Conservation (phyloP, 1,139 yeast genomes). For the Nakaseomyces nivariensis region DNA sequence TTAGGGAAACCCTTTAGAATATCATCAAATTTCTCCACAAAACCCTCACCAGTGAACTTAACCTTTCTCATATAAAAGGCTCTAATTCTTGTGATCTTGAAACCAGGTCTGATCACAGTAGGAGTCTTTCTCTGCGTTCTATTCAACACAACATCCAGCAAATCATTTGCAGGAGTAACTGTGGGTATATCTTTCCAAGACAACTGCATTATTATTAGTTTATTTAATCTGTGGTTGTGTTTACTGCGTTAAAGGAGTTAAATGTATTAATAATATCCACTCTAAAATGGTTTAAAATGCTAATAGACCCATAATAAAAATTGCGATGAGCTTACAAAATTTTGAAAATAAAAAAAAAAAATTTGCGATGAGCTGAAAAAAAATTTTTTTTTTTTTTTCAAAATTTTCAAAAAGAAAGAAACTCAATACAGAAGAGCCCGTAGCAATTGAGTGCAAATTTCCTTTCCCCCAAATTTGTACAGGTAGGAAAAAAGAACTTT, state of each 20-base stretch:
- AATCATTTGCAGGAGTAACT: constrained; percentile 83
- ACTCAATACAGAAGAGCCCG: too few species aligned
- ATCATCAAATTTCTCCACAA: constrained; percentile 81
- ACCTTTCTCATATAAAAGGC: constrained; percentile 99
- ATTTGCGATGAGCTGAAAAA: not conserved
- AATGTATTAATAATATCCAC: too few species aligned
- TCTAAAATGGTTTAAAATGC: too few species aligned
- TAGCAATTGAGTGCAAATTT: too few species aligned
- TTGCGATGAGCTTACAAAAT: not conserved
- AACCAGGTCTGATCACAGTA: constrained; percentile 94
- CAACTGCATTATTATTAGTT: constrained; percentile 58
- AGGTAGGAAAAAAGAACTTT: too few species aligned
- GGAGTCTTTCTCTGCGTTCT: constrained; percentile 98
- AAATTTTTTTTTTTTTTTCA: too few species aligned
- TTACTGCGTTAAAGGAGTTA: not conserved
- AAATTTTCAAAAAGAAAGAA: not conserved
- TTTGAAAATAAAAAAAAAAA: too few species aligned
- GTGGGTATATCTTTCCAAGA: constrained; percentile 98
- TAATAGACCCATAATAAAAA: not conserved
- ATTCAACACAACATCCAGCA: constrained; percentile 92
- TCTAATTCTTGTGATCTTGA: constrained; percentile 89
- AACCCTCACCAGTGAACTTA: constrained; percentile 91
- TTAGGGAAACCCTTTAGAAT: constrained; percentile 85
- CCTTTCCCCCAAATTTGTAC: too few species aligned
- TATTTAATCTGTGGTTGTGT: too few species aligned